Conservation (phyloP, 352 stramenopile species). For the Phytopythium aichiense region DNA sequence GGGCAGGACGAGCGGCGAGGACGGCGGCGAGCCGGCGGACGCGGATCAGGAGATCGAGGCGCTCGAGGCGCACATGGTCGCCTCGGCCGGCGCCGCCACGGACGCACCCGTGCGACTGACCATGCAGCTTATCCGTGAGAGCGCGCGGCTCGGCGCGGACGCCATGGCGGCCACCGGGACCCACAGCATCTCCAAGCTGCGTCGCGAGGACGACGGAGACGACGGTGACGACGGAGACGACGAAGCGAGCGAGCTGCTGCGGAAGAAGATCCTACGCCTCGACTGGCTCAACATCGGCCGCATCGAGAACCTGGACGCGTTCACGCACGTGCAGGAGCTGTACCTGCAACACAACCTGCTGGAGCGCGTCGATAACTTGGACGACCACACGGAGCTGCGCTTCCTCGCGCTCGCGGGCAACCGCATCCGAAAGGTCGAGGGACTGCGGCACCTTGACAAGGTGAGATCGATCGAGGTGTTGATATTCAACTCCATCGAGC, state of each 20-base stretch:
- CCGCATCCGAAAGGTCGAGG: conserved; percentile 55
- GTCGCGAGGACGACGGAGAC: conserved; percentile 5
- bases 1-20: background rate
- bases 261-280: conserved; percentile 53
- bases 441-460: conserved; percentile 47
- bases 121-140: conserved; percentile 68
- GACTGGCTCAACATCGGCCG: conserved; percentile 69
- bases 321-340: conserved; percentile 67
- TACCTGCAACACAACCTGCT: conserved; percentile 81
- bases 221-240: conserved; percentile 12
- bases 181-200: conserved; percentile 8
- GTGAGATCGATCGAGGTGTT: conserved; percentile 18
- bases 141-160: conserved; percentile 5
- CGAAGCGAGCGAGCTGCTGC: conserved; percentile 41
- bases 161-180: conserved; percentile 3
- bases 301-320: conserved; percentile 77
- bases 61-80: conserved; percentile 44
- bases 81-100: conserved; percentile 24
- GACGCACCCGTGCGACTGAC: conserved; percentile 43
- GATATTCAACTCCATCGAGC: background rate
- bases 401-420: conserved; percentile 69
- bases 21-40: conserved; percentile 23
- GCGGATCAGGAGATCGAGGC: conserved; percentile 55
- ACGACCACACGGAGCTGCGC: conserved; percentile 46
- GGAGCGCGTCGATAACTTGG: conserved; percentile 53